These are phyloP conservation scores for Astrothelium macrocarpum DNA, from an alignment of 495 filamentous ascomycete species.

Conservation along the genomic window DNA sequence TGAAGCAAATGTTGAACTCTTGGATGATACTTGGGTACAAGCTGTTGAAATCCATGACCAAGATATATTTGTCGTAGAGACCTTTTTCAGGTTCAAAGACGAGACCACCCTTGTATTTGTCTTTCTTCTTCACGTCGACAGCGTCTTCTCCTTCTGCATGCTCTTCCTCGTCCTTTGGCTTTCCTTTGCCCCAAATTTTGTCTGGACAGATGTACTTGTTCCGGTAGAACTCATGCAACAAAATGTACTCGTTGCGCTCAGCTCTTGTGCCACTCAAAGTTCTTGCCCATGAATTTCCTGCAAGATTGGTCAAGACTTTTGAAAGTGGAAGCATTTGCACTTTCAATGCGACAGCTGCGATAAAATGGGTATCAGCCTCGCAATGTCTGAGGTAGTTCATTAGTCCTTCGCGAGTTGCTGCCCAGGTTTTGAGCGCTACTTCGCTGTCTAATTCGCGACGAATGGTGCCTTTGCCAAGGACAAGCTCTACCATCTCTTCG, in stretches of 20 bases:
- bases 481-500: slow-evolving; percentile 91
- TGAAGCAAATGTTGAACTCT: slow-evolving; percentile 99
- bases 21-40: slow-evolving; percentile 98
- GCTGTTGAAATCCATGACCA: slow-evolving; percentile 99
- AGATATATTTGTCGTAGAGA: slow-evolving; percentile 88
- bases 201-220: slow-evolving; percentile 98
- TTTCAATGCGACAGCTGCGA: slow-evolving; percentile 76
- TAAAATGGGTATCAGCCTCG: slow-evolving; percentile 91
- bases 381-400: slow-evolving; percentile 89
- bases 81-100: slow-evolving; percentile 98
- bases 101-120: slow-evolving; percentile 96
- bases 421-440: slow-evolving; percentile 78
- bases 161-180: slow-evolving; percentile 57
- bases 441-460: slow-evolving; percentile 83
- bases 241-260: slow-evolving; percentile 97
- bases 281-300: slow-evolving; percentile 96
- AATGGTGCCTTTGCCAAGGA: slow-evolving; percentile 57
- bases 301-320: slow-evolving; percentile 91
- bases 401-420: slow-evolving; percentile 68
- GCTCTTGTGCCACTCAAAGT: slow-evolving; percentile 91
- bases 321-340: slow-evolving; percentile 88
- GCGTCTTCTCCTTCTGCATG: slow-evolving; percentile 65
- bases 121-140: slow-evolving; percentile 79
- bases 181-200: slow-evolving; percentile 64
- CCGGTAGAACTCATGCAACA: slow-evolving; percentile 88